Percentiles rank a stretch among this genome's conserved stretches.
Evolutionary conservation across 2,329 filamentous ascomycete genomes (phyloP).

Genomic region (Madurella fahalii): DNA sequence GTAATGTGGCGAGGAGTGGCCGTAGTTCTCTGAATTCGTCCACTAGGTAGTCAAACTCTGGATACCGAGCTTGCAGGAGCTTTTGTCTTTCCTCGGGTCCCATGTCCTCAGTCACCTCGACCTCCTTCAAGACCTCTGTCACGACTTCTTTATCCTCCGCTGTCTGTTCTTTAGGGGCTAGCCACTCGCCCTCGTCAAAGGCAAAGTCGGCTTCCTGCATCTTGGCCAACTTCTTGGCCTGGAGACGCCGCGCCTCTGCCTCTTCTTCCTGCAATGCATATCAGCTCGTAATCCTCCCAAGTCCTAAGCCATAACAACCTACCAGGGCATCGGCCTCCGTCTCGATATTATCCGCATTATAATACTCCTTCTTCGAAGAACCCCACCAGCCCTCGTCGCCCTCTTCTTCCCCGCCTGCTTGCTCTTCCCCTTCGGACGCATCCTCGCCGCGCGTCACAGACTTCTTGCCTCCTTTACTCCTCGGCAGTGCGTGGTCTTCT

Average conservation of each 20-base stretch:
- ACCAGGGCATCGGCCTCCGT: slow-evolving; percentile 63
- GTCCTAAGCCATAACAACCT: slow-evolving; percentile 1
- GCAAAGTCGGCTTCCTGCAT: slow-evolving; percentile 92
- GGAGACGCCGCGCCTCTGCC: slow-evolving; percentile 78
- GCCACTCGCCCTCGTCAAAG: slow-evolving; percentile 87
- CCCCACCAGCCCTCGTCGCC: slow-evolving; percentile 75
- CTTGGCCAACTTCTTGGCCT: slow-evolving; percentile 83
- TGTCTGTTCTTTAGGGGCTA: slow-evolving; percentile 51
- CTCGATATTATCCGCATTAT: slow-evolving; percentile 73
- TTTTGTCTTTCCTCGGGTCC: slow-evolving; percentile 67
- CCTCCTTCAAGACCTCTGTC: slow-evolving; percentile 78
- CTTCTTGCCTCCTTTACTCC: slow-evolving; percentile 26
- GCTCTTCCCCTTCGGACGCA: slow-evolving; percentile 53
- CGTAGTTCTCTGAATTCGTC: slow-evolving; percentile 75
- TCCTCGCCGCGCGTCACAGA: slow-evolving; percentile 34
- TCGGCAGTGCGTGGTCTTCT: slow-evolving; percentile 31
- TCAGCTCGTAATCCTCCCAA: not conserved
- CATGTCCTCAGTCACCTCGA: slow-evolving; percentile 80
- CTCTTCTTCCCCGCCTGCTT: slow-evolving; percentile 47
- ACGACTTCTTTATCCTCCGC: slow-evolving; percentile 59
- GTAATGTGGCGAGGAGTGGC: slow-evolving; percentile 56
- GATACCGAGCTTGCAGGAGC: slow-evolving; percentile 76
- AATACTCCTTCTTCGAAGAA: slow-evolving; percentile 83
- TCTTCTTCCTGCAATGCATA: slow-evolving; percentile 64
- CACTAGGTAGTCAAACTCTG: slow-evolving; percentile 83